phyloP scores from a whole-genome alignment of 1,139 yeast genomes.

The Sugiyamaella sp. region DNA sequence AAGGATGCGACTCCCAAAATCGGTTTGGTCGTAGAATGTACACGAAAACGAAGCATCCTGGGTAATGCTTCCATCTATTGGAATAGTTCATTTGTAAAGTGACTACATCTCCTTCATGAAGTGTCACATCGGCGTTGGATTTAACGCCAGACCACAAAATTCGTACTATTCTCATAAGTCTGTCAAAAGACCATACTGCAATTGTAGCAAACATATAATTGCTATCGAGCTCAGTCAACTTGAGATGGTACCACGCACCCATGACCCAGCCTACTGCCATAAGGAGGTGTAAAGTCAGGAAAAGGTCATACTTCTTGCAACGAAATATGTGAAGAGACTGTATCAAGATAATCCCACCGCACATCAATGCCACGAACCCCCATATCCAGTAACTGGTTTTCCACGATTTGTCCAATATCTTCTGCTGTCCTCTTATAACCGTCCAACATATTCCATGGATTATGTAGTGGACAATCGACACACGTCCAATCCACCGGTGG shows the following conservation, averaged over 20 bases:
- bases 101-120: slow-evolving; percentile 36
- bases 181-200: slow-evolving; percentile 48
- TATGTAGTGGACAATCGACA: slow-evolving; percentile 51
- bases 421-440: slow-evolving; percentile 19
- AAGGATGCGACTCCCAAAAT: slow-evolving; percentile 69
- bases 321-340: slow-evolving; percentile 57
- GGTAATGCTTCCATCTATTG: slow-evolving; percentile 48
- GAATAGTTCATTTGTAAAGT: slow-evolving; percentile 35
- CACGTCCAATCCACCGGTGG: slow-evolving; percentile 70
- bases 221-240: slow-evolving; percentile 17
- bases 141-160: slow-evolving; percentile 48
- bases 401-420: slow-evolving; percentile 24
- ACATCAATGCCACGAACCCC: slow-evolving; percentile 57
- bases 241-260: slow-evolving; percentile 64
- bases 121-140: slow-evolving; percentile 44
- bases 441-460: slow-evolving; percentile 40
- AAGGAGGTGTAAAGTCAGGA: slow-evolving; percentile 59
- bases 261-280: slow-evolving; percentile 59
- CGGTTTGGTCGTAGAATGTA: slow-evolving; percentile 49
- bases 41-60: slow-evolving; percentile 64
- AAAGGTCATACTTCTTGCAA: slow-evolving; percentile 62
- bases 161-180: slow-evolving; percentile 43
- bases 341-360: slow-evolving; percentile 48
- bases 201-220: slow-evolving; percentile 38
- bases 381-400: slow-evolving; percentile 46